Evolutionary conservation across 78 protist species (phyloP), one percentile per base, ranked within the genome.

Genomic region (Dictyostelium firmibasis): DNA sequence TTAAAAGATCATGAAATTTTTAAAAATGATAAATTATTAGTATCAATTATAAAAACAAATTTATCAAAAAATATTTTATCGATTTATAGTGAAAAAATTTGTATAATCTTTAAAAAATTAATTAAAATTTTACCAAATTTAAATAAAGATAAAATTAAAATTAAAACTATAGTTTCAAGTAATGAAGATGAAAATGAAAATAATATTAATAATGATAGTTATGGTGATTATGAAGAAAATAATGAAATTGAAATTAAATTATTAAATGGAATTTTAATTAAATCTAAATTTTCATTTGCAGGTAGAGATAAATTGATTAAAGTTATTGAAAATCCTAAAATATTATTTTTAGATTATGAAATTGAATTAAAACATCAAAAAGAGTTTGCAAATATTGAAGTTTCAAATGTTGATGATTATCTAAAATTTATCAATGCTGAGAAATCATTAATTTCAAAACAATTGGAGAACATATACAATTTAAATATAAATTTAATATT

Each of bases 291-390:
- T 75, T 44, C 92, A 31, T 86, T 47, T 57, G 83, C 92, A 11
- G 92, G 92, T 23, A 25, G 76, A 36, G 83, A 53, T n/a, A 9
- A 20, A 14, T 44, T 86, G 3, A 4, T 76, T 13, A 86, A 75
- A 74, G 57, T 6, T 2, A 86, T 86, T 35, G 57, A 33, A 53
- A 86, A 86, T 57, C 84, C 84, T 23, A 75, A 60, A 23, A 76
- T 86, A 8, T 75, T 86, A 50, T 86, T 86, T 23, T 57, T 86
- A 35, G 62, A 86, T 53, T 27, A 31, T 33, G 78, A 86, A 31
- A 84, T 84, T 25, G 92, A 86, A 53, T 44, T 86, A 47, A 86
- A 86, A 36, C 47, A 86, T 36, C 84, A 86, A 29, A 86, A 76
- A 35, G 92, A 86, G 25, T 76, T 44, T 29, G 29, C 92, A 86